Percentiles rank a stretch among this genome's conserved stretches.
These are phyloP conservation scores for Apophysomyces sp. DNA, from an alignment of 371 early-diverging fungal genomes.

Conservation along the genomic window DNA sequence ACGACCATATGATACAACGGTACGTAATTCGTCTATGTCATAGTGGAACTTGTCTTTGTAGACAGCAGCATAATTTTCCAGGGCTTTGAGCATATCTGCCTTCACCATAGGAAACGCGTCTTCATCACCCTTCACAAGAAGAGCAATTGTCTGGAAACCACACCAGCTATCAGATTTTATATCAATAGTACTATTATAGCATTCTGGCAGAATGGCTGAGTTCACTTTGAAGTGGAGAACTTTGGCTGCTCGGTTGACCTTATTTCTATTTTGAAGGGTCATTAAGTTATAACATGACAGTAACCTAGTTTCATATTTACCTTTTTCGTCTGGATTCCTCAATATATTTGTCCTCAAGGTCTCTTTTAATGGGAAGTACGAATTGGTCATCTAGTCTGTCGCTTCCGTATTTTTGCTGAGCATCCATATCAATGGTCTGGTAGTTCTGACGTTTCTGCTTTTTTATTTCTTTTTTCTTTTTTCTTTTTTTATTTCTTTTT, in stretches of 20 bases:
- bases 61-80: neutral
- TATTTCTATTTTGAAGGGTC: neutral
- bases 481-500: neutral
- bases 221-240: neutral
- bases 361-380: neutral
- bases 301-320: neutral
- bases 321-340: neutral
- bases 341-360: neutral
- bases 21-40: neutral
- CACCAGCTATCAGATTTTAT: neutral
- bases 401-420: neutral
- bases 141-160: conserved; percentile 1
- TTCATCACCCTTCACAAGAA: conserved; percentile 7
- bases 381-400: neutral
- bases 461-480: neutral
- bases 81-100: neutral
- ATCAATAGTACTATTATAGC: neutral
- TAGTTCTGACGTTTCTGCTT: neutral
- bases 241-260: neutral
- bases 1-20: neutral
- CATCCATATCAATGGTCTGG: neutral
- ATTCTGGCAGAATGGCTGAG: neutral
- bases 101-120: neutral
- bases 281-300: neutral
- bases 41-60: neutral